Evolutionary conservation across 2,329 filamentous ascomycete species (phyloP), one percentile per base, ranked within the genome.

Genomic region (Boeremia exigua): DNA sequence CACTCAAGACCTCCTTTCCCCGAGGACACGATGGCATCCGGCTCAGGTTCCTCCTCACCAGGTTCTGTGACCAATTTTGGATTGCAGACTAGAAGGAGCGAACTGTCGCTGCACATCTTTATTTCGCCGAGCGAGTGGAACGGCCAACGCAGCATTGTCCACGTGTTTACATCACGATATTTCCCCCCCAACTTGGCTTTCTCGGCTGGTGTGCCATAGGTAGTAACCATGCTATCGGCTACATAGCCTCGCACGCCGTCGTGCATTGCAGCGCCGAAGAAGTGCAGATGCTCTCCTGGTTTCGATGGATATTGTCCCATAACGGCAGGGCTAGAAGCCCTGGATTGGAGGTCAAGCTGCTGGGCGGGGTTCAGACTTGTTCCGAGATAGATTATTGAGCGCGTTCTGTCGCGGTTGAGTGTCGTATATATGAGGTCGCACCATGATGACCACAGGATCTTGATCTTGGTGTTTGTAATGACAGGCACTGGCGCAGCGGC

Each of bases 401-500:
- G 54, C 5, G 6, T n/a, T 9, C 32, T 36, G 17, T 30, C 27
- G 10, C 17, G 4, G 27, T 53, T 28, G 30, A 14, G 12, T 12
- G 54, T 33, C 0, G 53, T 54, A 12, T 68, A 49, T 10, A 66
- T 42, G 6, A 53, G 45, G 50, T 75, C 72, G 48, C 71, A 73
- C 72, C 72, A 75, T 19, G 70, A 72, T 15, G 58, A 43, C 69
- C 70, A 75, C 2, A 47, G 6, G 7, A 56, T 23, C 0, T 39
- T 14, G 7, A 50, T 42, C 6, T 37, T n/a, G 3, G 25, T 10
- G 17, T 55, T 54, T 4, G 40, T 33, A 12, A 60, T 37, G 1
- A 32, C 51, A 6, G 58, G 54, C 9, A 33, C 44, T 30, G 47
- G 44, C 3, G 43, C 54, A 17, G 34, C 17, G 7, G n/a, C 11